Evolutionary conservation across 2,329 filamentous ascomycete species (phyloP), one percentile per base, ranked within the genome.

Genomic region (Herpotrichia juniperi): DNA sequence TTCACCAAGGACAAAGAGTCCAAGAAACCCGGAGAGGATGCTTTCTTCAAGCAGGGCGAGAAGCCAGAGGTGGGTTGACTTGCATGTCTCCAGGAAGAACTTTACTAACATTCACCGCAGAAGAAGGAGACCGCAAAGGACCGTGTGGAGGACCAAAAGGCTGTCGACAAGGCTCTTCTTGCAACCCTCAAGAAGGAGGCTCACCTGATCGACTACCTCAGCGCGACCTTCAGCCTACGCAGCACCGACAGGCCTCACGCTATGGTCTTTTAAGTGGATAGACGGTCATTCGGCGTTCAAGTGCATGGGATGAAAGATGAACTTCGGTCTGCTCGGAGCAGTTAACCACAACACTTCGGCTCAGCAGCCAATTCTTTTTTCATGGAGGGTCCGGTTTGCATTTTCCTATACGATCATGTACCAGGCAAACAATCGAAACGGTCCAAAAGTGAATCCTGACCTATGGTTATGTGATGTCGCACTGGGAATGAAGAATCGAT

Each of bases 231-330:
- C 90, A 96, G 90, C 87, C 88, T 99, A 81, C 90, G 93, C 83
- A 97, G 93, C 86, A 94, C 94, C 76, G 93, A 99, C 87, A 93
- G 93, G 89, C 94, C 94, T 82, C 94, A 99, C 84, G 91, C 96
- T 88, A 97, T 99, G 94, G 90, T 91, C 83, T 99, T 93, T 87
- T 99, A 97, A 63, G 58, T 56, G 68, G 61, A 59, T 67, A 58
- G 67, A 67, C 57, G 62, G 69, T 61, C 60, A 66, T 66, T 67
- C 66, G 70, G 70, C 70, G 70, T 73, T 73, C 58, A 66, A n/a
- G 68, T 70, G 68, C 66, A 71, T 73, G 69, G 69, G 68, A 71
- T 72, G 71, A 73, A 69, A 69, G 69, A 70, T 62, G 66, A n/a
- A 69, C 65, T 70, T 68, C 65, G 71, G 69, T 66, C 67, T 66